phyloP scores from a whole-genome alignment of 495 filamentous ascomycete species.

The Penicillium ochrochloron region DNA sequence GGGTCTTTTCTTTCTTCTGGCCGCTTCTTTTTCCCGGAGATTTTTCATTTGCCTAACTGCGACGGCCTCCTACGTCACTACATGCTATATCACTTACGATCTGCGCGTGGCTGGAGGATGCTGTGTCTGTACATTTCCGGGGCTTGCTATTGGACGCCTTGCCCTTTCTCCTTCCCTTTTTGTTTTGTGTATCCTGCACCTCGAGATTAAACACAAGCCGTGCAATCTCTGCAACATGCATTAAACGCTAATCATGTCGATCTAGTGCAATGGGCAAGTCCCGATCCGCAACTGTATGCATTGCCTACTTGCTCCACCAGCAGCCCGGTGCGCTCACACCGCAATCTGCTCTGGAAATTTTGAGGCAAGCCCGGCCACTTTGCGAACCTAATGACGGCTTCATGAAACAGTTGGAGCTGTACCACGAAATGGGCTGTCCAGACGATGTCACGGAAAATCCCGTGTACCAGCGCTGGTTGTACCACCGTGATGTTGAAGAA shows the following conservation, averaged over 20 bases:
- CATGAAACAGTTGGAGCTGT: slow-evolving; percentile 85
- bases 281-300: slow-evolving; percentile 79
- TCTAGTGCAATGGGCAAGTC: slow-evolving; percentile 95
- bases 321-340: slow-evolving; percentile 57
- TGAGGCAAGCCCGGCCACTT: slow-evolving; percentile 68
- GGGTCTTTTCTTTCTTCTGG: background rate
- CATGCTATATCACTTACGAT: slow-evolving; percentile 23
- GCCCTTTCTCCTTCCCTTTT: slow-evolving; percentile 3
- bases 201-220: background rate
- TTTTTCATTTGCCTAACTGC: slow-evolving; percentile 7
- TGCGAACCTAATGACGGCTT: slow-evolving; percentile 90
- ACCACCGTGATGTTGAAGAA: slow-evolving; percentile 73
- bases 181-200: background rate
- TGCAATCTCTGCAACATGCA: slow-evolving; percentile 1
- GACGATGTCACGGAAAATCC: slow-evolving; percentile 69
- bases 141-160: slow-evolving; percentile 13
- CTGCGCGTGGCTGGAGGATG: slow-evolving; percentile 22
- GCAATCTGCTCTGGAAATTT: slow-evolving; percentile 60
- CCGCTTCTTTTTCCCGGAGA: background rate
- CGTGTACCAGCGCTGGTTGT: slow-evolving; percentile 87
- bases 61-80: slow-evolving; percentile 26
- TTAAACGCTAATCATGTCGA: slow-evolving; percentile 29
- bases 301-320: slow-evolving; percentile 82
- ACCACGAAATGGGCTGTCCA: slow-evolving; percentile 81
- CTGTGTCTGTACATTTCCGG: slow-evolving; percentile 5